These are phyloP conservation scores for Solanum verrucosum DNA, from an alignment of 257 asterid species.

Conservation along the genomic window DNA sequence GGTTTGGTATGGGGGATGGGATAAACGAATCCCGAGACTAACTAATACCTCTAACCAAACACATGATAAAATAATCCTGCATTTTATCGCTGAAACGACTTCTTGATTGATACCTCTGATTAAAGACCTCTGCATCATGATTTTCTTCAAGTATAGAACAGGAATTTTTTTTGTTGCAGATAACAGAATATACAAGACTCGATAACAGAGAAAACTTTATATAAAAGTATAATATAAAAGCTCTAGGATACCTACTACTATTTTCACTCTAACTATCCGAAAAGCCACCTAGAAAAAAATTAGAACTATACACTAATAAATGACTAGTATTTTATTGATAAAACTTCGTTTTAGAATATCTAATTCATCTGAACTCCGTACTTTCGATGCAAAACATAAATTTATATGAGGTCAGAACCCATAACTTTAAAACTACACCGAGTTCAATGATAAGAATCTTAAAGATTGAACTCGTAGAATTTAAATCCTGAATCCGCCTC, in stretches of 20 bases:
- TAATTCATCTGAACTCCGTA: too few species aligned
- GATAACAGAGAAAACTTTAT: background rate
- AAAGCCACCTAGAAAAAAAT: background rate
- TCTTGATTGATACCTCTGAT: too few species aligned
- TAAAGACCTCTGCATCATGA: too few species aligned
- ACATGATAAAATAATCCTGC: background rate
- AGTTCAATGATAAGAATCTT: background rate
- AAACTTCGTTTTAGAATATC: background rate
- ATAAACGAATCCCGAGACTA: background rate
- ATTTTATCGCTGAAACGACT: too few species aligned
- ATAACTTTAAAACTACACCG: background rate
- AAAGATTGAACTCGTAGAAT: background rate
- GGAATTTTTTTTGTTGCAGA: background rate
- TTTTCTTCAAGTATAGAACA: background rate
- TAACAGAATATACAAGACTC: background rate
- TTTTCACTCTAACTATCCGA: background rate
- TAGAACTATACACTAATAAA: background rate
- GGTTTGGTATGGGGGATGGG: too few species aligned
- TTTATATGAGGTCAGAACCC: too few species aligned
- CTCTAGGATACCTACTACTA: background rate
- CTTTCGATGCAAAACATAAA: background rate
- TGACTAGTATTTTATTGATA: background rate
- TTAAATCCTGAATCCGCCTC: background rate
- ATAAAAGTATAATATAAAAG: background rate
- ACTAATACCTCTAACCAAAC: too few species aligned